Conservation (phyloP, 352 stramenopile genomes). For the Phytophthora europaea region DNA sequence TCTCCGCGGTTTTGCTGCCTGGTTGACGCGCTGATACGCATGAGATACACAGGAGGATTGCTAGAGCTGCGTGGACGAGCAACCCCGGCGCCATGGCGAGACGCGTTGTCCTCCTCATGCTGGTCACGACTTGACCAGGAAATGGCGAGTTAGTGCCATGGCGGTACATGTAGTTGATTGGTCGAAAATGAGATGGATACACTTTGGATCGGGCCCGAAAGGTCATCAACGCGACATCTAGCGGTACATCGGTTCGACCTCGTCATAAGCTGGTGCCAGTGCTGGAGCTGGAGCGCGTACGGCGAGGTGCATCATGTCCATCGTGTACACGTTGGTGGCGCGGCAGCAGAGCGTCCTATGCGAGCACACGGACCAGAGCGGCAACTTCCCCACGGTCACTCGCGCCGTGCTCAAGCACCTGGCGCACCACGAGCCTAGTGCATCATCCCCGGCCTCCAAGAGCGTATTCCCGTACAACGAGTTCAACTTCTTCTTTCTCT, state of each 20-base stretch:
- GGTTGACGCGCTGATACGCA: neutral
- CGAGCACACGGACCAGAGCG: conserved; percentile 78
- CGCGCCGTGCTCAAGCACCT: conserved; percentile 81
- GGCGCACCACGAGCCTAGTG: conserved; percentile 54
- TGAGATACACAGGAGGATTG: conserved; percentile 10
- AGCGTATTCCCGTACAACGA: conserved; percentile 85
- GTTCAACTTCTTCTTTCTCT: conserved; percentile 87
- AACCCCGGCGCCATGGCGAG: neutral
- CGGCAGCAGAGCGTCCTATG: conserved; percentile 82
- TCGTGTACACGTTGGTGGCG: conserved; percentile 81
- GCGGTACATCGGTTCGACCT: neutral
- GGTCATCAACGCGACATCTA: conserved; percentile 12
- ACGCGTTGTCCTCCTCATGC: conserved; percentile 13
- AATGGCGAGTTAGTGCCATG: neutral
- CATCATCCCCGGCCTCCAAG: conserved; percentile 34
- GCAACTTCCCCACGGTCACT: conserved; percentile 84
- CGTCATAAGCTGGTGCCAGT: neutral
- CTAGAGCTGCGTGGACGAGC: conserved; percentile 14
- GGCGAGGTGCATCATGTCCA: conserved; percentile 55
- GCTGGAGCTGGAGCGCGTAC: neutral
- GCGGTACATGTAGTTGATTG: conserved; percentile 26
- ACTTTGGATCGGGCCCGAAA: conserved; percentile 29
- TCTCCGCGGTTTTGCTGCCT: neutral
- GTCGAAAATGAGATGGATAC: conserved; percentile 32
- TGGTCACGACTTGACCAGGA: conserved; percentile 4